phyloP scores from a whole-genome alignment of 1,284 basidiomycete genomes.

The Termitomyces sp. region DNA sequence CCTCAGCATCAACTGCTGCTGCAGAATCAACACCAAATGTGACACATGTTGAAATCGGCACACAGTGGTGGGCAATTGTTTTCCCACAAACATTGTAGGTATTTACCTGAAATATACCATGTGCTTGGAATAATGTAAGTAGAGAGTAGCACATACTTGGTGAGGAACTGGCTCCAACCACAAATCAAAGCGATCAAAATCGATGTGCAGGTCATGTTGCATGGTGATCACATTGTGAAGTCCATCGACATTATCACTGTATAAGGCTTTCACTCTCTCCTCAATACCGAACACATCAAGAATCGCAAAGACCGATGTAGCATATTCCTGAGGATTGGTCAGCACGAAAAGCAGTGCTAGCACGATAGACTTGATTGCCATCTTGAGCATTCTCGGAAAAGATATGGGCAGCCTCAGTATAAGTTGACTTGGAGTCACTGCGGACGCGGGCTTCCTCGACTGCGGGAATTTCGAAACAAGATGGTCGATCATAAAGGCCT shows the following conservation, averaged over 20 bases:
- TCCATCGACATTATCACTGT: background rate
- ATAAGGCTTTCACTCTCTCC: background rate
- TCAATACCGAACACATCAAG: background rate
- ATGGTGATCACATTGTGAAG: background rate
- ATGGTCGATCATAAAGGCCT: too few species aligned
- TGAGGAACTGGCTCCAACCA: background rate
- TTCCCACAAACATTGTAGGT: constrained; percentile 16
- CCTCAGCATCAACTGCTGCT: background rate
- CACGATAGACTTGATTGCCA: background rate
- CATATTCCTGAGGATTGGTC: background rate
- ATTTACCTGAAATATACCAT: constrained; percentile 10
- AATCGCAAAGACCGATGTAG: background rate
- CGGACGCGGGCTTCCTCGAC: too few species aligned
- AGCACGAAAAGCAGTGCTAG: background rate
- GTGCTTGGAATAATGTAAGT: constrained; percentile 1
- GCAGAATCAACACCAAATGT: background rate
- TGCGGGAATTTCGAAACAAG: too few species aligned
- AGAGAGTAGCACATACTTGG: constrained; percentile 2
- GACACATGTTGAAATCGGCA: background rate
- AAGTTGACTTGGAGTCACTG: too few species aligned
- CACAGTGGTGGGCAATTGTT: too few species aligned
- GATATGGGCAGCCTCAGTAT: constrained; percentile 17
- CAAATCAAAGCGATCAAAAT: background rate
- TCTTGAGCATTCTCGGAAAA: constrained; percentile 10
- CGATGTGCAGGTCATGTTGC: background rate